Base-by-base conservation (phyloP, 176 grass and related monocot genomes). In the Rhynchospora breviuscula region DNA sequence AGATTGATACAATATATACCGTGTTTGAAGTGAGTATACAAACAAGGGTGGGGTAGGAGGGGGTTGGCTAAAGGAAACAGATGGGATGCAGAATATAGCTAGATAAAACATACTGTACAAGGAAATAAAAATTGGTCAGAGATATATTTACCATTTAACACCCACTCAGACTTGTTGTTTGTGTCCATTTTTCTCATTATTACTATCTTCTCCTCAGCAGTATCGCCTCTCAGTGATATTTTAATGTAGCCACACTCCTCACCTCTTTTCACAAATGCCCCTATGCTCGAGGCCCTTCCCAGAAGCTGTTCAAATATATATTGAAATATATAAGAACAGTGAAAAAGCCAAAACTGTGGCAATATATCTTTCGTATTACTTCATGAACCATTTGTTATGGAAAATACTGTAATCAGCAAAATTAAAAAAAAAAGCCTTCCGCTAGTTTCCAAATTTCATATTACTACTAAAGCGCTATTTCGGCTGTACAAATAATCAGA, bases 111-210 rank as follows among this genome's bases (percentile, higher is more conserved):
- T 31, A 72, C 6, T 0, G 21, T 73, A 85, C 53, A 6, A 13
- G 23, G 35, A 19, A 81, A 2, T 8, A 61, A 72, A 43, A 64
- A 75, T 84, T 35, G 4, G 33, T 5, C 49, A 23, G 8, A 59
- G 65, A 81, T 35, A 53, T 18, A 53, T 35, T 19, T 93, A 98
- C 91, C 92, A 63, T 93, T 85, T 80, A 98, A 85, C 6, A 88
- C 78, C 95, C 95, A 98, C 19, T 95, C 95, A 0, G 95, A 98
- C 88, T 91, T 98, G 85, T 98, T 98, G 3, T 56, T 85, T 5
- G 76, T 90, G 48, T 98, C 89, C 25, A 98, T 89, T 79, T 98
- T 98, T 78, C 95, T 79, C n/a, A 49, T 98, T 29, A 98, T 88
- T 75, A 74, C 61, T 79, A 95, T 89, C 58, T 72, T 90, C 52